phyloP scores from a whole-genome alignment of 1,284 basidiomycete species.

The Trametes sp. region DNA sequence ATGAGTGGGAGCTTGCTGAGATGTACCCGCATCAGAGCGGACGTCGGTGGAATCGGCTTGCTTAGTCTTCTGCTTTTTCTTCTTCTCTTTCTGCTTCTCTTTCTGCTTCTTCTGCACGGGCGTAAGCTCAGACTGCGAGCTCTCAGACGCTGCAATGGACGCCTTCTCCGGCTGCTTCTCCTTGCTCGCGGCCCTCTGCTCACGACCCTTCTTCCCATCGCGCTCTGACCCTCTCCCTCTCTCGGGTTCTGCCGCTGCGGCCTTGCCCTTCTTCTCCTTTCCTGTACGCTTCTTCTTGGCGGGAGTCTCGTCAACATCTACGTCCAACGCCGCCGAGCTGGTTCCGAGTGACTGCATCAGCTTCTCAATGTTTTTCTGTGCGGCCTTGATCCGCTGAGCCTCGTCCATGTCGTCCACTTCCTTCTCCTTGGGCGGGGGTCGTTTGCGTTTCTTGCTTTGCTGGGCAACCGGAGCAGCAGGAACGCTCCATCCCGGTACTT shows the following conservation, averaged over 20 bases:
- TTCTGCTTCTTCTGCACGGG: constrained; percentile 11
- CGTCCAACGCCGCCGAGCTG: constrained; percentile 27
- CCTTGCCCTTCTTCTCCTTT: constrained; percentile 34
- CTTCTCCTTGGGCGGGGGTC: constrained; percentile 42
- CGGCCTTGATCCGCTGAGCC: constrained; percentile 50
- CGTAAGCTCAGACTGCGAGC: not conserved
- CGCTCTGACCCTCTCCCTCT: not conserved
- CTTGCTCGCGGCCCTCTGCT: constrained; percentile 43
- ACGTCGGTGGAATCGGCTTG: constrained; percentile 10
- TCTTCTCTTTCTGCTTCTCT: constrained; percentile 33
- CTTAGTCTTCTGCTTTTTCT: constrained; percentile 27
- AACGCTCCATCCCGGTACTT: constrained; percentile 78
- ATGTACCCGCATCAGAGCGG: not conserved
- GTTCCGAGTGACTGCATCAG: constrained; percentile 69
- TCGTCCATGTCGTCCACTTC: constrained; percentile 43
- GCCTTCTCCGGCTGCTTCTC: constrained; percentile 35
- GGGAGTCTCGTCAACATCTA: not conserved
- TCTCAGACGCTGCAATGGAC: not conserved
- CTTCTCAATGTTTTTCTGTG: constrained; percentile 80
- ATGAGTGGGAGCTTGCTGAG: not conserved
- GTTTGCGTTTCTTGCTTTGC: constrained; percentile 72
- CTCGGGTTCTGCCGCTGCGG: not conserved
- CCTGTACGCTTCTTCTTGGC: constrained; percentile 30
- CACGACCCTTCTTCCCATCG: constrained; percentile 30
- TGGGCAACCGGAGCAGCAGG: constrained; percentile 53